Conservation (phyloP, 2,329 filamentous ascomycete species). For the Penicillium brasilianum region DNA sequence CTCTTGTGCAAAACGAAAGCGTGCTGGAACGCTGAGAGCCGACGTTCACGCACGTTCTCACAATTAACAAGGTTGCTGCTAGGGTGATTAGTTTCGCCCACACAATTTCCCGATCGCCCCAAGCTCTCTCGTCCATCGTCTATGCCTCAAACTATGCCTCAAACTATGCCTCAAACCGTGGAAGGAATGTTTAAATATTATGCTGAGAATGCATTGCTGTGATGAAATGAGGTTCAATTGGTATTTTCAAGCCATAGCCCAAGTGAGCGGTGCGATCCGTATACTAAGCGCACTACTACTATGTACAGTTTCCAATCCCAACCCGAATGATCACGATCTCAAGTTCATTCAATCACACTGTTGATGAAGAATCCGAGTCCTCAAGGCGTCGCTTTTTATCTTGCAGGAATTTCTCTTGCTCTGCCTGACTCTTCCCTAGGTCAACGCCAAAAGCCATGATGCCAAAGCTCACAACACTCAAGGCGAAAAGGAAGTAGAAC, state of each 20-base stretch:
- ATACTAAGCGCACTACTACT: not conserved
- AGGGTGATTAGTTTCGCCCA: too few species aligned
- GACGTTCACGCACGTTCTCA: too few species aligned
- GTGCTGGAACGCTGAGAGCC: too few species aligned
- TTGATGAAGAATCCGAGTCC: conserved; percentile 12
- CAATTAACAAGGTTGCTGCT: too few species aligned
- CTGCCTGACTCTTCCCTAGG: conserved; percentile 63
- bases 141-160: not conserved
- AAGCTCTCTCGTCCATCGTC: not conserved
- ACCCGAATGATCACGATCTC: not conserved
- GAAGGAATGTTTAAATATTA: too few species aligned
- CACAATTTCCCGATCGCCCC: too few species aligned
- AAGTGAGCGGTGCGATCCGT: not conserved
- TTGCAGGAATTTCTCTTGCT: conserved; percentile 63
- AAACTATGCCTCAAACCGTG: not conserved
- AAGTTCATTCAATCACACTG: not conserved
- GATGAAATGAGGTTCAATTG: too few species aligned
- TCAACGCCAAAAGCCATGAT: conserved; percentile 63
- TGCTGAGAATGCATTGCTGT: too few species aligned
- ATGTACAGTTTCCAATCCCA: not conserved
- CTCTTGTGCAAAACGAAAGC: not conserved
- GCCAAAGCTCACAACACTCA: conserved; percentile 61
- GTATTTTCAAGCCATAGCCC: not conserved
- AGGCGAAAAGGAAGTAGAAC: conserved; percentile 68
- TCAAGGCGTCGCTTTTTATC: conserved; percentile 33